Evolutionary conservation across 2,329 filamentous ascomycete genomes (phyloP).

Genomic region (Cadophora sp.): DNA sequence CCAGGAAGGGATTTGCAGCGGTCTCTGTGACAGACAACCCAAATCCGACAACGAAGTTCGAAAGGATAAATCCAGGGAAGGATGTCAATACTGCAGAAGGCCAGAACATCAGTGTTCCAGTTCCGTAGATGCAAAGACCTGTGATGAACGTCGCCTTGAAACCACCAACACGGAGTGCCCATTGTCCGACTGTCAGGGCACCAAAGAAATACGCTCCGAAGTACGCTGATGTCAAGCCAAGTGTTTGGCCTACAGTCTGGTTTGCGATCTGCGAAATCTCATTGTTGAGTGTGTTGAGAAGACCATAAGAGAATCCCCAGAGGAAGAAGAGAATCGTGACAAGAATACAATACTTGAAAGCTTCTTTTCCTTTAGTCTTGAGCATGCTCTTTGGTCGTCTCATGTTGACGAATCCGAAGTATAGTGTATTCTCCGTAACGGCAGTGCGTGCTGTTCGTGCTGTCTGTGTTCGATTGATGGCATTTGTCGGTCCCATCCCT

Average conservation of each 20-base stretch:
- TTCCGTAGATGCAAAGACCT: constrained; percentile 76
- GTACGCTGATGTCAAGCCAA: constrained; percentile 74
- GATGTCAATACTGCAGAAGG: constrained; percentile 76
- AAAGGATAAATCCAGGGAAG: constrained; percentile 79
- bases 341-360: constrained; percentile 73
- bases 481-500: constrained; percentile 13
- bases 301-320: constrained; percentile 90
- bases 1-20: constrained; percentile 77
- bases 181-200: constrained; percentile 71
- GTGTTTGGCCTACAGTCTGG: constrained; percentile 61
- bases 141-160: constrained; percentile 84
- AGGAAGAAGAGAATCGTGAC: constrained; percentile 86
- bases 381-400: constrained; percentile 73
- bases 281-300: constrained; percentile 81
- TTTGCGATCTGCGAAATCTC: constrained; percentile 69
- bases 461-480: constrained; percentile 21
- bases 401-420: constrained; percentile 82
- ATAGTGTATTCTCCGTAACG: constrained; percentile 52
- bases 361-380: constrained; percentile 66
- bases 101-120: constrained; percentile 87
- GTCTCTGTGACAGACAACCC: constrained; percentile 81
- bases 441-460: constrained; percentile 25
- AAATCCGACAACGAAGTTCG: constrained; percentile 76
- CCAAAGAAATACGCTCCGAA: constrained; percentile 76
- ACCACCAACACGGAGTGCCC: constrained; percentile 73